phyloP scores from a whole-genome alignment of 1,284 basidiomycete species.

The Gymnopus androsaceus region DNA sequence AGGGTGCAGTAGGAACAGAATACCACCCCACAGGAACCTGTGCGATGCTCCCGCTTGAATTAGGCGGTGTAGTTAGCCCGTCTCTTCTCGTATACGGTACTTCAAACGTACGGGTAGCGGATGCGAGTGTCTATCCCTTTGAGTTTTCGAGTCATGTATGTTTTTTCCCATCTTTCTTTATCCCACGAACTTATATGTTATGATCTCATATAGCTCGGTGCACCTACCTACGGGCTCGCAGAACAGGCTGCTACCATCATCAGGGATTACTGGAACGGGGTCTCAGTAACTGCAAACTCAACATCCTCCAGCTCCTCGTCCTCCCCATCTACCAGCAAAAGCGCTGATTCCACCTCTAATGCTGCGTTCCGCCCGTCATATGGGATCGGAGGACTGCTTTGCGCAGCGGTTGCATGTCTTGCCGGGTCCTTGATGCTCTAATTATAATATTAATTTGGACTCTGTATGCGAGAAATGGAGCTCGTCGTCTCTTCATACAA shows the following conservation, averaged over 20 bases:
- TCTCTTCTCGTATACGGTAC: slow-evolving; percentile 62
- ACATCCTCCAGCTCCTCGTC: not conserved
- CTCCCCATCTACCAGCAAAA: not conserved
- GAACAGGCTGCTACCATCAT: slow-evolving; percentile 70
- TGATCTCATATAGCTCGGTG: slow-evolving; percentile 41
- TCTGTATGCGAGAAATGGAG: too few species aligned
- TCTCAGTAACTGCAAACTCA: not conserved
- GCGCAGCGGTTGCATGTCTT: not conserved
- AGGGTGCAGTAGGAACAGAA: slow-evolving; percentile 41
- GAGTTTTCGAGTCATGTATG: slow-evolving; percentile 46
- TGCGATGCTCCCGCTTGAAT: slow-evolving; percentile 61
- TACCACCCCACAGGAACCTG: slow-evolving; percentile 64
- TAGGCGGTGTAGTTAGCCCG: slow-evolving; percentile 69
- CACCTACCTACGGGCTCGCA: slow-evolving; percentile 68
- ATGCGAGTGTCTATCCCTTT: slow-evolving; percentile 46
- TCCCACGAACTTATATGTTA: not conserved
- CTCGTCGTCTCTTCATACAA: too few species aligned
- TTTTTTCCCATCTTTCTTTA: slow-evolving; percentile 9
- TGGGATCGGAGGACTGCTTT: not conserved
- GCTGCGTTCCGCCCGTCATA: not conserved
- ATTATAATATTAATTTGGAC: too few species aligned
- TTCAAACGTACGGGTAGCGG: slow-evolving; percentile 42
- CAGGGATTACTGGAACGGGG: slow-evolving; percentile 43
- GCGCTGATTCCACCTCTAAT: not conserved
- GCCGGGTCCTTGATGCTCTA: not conserved